Evolutionary conservation across 441 rosid genomes (phyloP).

Genomic region (Pelargonium citronellum): DNA sequence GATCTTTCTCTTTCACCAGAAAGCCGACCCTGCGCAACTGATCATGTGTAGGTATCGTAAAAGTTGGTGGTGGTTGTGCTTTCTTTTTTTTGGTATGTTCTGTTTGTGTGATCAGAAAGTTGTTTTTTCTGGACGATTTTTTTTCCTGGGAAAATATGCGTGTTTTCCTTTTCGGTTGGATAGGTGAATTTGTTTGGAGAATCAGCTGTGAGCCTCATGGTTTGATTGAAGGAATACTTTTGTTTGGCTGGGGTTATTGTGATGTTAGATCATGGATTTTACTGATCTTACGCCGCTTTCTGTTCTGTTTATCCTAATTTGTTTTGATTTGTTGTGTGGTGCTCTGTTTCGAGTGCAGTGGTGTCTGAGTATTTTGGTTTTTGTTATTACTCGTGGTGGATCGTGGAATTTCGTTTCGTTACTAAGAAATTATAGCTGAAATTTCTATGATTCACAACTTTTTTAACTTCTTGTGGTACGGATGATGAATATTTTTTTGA

Average conservation of each 20-base stretch:
- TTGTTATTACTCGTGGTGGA: not conserved
- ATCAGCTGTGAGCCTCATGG: not conserved
- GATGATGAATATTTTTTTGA: not conserved
- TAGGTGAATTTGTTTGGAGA: not conserved
- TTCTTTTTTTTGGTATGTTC: not conserved
- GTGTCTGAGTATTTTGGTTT: not conserved
- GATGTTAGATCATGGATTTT: constrained; percentile 2
- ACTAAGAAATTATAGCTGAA: not conserved
- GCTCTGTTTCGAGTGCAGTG: not conserved
- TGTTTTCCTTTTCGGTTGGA: not conserved
- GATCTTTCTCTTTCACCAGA: not conserved
- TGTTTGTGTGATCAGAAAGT: not conserved
- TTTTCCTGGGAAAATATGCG: not conserved
- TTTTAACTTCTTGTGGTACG: not conserved
- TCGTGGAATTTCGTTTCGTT: not conserved
- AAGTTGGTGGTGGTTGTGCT: not conserved
- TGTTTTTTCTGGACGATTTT: not conserved
- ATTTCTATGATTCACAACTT: not conserved
- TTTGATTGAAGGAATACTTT: not conserved
- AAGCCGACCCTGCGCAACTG: not conserved
- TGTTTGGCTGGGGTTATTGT: not conserved
- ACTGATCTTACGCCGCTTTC: not conserved
- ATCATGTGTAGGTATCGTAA: not conserved
- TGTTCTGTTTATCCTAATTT: not conserved
- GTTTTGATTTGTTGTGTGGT: not conserved